phyloP scores from a whole-genome alignment of 345 rosid species.

The Murraya koenigii region DNA sequence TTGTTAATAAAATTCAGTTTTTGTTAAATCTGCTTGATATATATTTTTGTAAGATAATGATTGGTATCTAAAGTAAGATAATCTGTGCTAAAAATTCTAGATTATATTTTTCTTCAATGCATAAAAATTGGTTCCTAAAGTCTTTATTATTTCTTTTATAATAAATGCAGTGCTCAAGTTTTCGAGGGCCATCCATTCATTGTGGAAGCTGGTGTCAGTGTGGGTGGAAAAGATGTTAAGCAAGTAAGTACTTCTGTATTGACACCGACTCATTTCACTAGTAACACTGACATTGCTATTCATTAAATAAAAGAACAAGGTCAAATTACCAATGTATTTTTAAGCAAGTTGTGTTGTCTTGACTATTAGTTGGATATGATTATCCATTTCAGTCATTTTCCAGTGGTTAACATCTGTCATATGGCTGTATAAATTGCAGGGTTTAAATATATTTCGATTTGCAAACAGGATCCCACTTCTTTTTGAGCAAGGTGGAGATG shows the following conservation, averaged over 20 bases:
- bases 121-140: background rate
- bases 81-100: background rate
- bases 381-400: background rate
- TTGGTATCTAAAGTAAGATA: constrained; percentile 1
- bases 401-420: background rate
- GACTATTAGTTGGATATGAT: background rate
- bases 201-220: constrained; percentile 97
- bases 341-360: background rate
- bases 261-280: background rate
- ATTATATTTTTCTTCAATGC: background rate
- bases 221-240: constrained; percentile 95
- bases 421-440: constrained; percentile 43
- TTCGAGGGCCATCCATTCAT: constrained; percentile 98
- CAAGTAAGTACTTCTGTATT: constrained; percentile 45
- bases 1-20: constrained; percentile 36
- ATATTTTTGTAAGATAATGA: background rate
- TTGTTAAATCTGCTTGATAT: background rate
- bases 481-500: constrained; percentile 99
- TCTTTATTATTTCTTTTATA: constrained; percentile 15
- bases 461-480: constrained; percentile 96
- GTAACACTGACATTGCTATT: background rate
- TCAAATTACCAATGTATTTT: background rate
- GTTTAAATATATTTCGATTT: constrained; percentile 86
- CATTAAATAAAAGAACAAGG: background rate
- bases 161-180: constrained; percentile 80